Conservation (phyloP, 202 grass and related monocot genomes). For the Eragrostis tef region DNA sequence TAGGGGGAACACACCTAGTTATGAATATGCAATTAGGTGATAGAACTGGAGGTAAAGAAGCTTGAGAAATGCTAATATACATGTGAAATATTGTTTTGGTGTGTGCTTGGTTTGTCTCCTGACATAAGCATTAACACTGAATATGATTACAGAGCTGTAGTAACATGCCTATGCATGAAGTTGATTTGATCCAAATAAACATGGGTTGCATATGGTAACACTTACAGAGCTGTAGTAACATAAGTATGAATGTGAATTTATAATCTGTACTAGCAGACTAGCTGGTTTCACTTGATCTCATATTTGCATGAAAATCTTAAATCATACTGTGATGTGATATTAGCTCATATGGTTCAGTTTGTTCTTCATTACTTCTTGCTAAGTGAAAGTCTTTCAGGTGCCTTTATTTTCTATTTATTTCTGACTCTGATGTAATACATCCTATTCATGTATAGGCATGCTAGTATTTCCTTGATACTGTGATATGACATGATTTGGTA, state of each 20-base stretch:
- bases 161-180: neutral
- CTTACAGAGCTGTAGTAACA: no score
- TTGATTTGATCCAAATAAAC: neutral
- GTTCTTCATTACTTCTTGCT: neutral
- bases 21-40: neutral
- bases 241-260: neutral
- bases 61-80: neutral
- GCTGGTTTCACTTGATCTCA: neutral
- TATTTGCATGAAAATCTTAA: neutral
- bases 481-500: neutral
- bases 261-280: neutral
- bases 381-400: neutral
- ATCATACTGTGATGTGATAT: neutral
- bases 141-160: neutral
- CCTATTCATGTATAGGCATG: neutral
- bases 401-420: neutral
- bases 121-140: neutral
- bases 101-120: neutral
- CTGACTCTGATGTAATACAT: neutral
- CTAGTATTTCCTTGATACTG: neutral
- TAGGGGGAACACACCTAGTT: neutral
- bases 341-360: neutral
- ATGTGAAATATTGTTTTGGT: neutral
- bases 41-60: slow-evolving; percentile 2
- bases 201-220: neutral